phyloP scores from a whole-genome alignment of 1,284 basidiomycete species.

The Ustilago trichophora region DNA sequence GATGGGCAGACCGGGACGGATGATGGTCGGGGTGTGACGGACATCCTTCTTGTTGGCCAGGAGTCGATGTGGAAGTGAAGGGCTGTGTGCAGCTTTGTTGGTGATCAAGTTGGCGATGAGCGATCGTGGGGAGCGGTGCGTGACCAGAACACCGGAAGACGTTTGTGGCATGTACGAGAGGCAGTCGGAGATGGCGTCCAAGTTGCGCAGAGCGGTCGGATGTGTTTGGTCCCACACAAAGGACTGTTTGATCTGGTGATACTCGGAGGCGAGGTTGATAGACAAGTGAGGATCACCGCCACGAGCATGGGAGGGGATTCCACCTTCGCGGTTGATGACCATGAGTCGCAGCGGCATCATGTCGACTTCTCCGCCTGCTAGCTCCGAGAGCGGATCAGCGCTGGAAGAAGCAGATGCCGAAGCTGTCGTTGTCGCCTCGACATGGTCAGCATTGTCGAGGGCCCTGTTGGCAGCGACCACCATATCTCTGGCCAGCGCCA shows the following conservation, averaged over 20 bases:
- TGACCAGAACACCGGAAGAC: slow-evolving; percentile 94
- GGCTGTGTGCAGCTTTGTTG: slow-evolving; percentile 95
- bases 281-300: slow-evolving; percentile 92
- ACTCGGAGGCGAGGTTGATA: slow-evolving; percentile 92
- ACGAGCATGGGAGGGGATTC: slow-evolving; percentile 95
- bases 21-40: slow-evolving; percentile 87
- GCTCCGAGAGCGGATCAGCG: slow-evolving; percentile 17
- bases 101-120: slow-evolving; percentile 98
- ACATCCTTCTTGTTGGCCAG: slow-evolving; percentile 86
- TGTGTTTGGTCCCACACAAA: slow-evolving; percentile 86
- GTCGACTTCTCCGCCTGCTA: slow-evolving; percentile 60
- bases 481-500: slow-evolving; percentile 88
- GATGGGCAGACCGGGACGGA: slow-evolving; percentile 87
- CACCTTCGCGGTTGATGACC: slow-evolving; percentile 97
- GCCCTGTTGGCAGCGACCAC: slow-evolving; percentile 66
- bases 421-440: neutral
- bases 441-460: neutral
- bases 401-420: neutral
- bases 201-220: slow-evolving; percentile 86
- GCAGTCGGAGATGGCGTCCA: slow-evolving; percentile 86
- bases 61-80: slow-evolving; percentile 90
- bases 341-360: slow-evolving; percentile 81
- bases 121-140: slow-evolving; percentile 92
- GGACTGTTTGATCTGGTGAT: slow-evolving; percentile 83
- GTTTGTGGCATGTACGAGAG: slow-evolving; percentile 90